Evolutionary conservation across 2,329 filamentous ascomycete species (phyloP), one percentile per base, ranked within the genome.

Genomic region (Diplodia corticola): DNA sequence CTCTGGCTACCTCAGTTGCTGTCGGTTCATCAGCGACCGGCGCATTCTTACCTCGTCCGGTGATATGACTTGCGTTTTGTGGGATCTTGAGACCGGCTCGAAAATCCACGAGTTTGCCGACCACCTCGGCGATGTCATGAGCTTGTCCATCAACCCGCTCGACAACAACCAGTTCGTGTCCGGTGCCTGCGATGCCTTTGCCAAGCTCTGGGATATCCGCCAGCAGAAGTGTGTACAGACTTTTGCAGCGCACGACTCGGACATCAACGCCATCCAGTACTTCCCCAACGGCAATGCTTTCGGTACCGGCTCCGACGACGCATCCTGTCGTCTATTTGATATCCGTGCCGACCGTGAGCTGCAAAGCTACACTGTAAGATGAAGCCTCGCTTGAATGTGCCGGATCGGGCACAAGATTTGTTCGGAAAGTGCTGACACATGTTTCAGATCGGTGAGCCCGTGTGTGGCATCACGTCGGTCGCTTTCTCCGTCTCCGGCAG

Each of bases 21-120:
- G 95, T 79, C 91, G 95, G 70, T 99, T 99, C 80, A 96, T 98
- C 84, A 98, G 97, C 79, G 95, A 99, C 82, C 90, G 95, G 76
- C 93, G 92, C 76, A 98, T 99, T 75, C 88, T 99, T 70, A 99
- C 95, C 68, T 98, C 95, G 0, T 99, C 95, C 2, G 95, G 95
- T 70, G 95, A 99, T 78, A 99, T 99, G 95, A 99, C 95, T 63
- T 99, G 95, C 80, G 97, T 98, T 90, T 91, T 98, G 76, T 99
- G 95, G 95, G 95, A 99, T 83, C 94, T 99, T 70, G 95, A 99
- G 82, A 96, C 94, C 0, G 95, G 95, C 66, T 92, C 93, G 71
- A 97, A 97, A 83, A 91, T 97, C 49, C 96, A 93, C 76, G 95
- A 99, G 79, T 99, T 98, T 73, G 95, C 95, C 75, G 95, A 99